Conservation (phyloP, 129 eudicot species). For the Flaveria sonorensis region DNA sequence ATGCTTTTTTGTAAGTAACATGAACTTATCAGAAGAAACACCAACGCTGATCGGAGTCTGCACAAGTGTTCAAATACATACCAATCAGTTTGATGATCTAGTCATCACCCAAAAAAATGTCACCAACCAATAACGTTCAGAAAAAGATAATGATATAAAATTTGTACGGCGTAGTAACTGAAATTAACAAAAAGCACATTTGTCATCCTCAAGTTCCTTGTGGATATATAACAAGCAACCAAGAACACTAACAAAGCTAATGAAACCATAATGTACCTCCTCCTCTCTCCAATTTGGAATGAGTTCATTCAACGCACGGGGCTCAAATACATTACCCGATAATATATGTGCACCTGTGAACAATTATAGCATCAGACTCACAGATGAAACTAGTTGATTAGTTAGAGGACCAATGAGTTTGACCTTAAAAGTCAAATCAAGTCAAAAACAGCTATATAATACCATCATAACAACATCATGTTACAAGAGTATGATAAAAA, state of each 20-base stretch:
- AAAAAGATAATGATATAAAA: neutral
- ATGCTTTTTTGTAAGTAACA: constrained; percentile 66
- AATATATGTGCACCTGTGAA: constrained; percentile 84
- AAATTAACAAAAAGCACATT: too few relatives aligned
- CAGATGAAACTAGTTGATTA: neutral
- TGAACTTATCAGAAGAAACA: constrained; percentile 91
- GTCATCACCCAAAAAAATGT: neutral
- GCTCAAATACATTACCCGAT: constrained; percentile 96
- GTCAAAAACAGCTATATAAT: constrained; percentile 2
- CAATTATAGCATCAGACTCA: neutral
- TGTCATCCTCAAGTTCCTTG: neutral
- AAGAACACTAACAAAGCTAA: constrained; percentile 1
- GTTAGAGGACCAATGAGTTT: neutral
- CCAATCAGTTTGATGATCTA: neutral
- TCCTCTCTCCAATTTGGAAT: constrained; percentile 84
- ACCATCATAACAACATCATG: neutral
- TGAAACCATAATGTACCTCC: constrained; percentile 46
- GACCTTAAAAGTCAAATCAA: neutral
- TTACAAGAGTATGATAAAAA: neutral
- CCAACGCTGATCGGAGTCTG: constrained; percentile 87
- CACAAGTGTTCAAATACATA: constrained; percentile 17
- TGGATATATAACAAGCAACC: neutral
- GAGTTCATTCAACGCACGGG: constrained; percentile 91
- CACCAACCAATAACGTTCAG: neutral
- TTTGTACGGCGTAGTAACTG: too few relatives aligned